Base-by-base conservation (phyloP, 228 moss, liverwort and hornwort genomes). In the Sphagnum fallax region DNA sequence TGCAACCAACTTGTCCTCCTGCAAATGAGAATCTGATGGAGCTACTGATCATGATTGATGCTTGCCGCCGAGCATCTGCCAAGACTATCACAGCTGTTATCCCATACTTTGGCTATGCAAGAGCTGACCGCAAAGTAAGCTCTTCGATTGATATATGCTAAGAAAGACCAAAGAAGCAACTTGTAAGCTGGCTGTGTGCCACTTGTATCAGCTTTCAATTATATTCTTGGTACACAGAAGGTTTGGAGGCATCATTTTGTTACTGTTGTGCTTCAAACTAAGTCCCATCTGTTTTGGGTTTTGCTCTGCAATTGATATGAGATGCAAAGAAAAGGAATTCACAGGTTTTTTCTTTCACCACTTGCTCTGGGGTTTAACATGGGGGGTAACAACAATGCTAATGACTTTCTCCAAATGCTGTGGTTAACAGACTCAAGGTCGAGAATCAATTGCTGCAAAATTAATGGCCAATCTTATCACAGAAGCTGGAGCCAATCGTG, bases 1-100 rank as follows among this genome's bases (percentile, higher is more conserved):
- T 98, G 50, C 98, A 98, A 72, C 98, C 98, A 4, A 98, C 98
- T 5, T 93, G 93, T 61, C 98, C 98, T 64, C 98, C 98, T 61
- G 98, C 98, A 60, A 98, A 98, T 18, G 93, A 98, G 52, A 93
- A 98, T 68, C 80, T 98, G 48, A 98, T 98, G 98, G 98, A 98
- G 81, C 83, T 98, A 49, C 76, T 98, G 69, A 90, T 98, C 50
- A 98, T 97, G 98, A 93, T 98, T 62, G 93, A 98, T 55, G 98
- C 98, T 14, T 98, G 98, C 77, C 93, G 90, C 61, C 85, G 98
- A 70, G 98, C 98, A 50, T 98, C 98, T 51, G 93, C 98, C 3
- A 98, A 90, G 79, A 93, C 98, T 47, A 90, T 98, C 65, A 98
- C 98, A 4, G 93, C 93, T 16, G 98, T 98, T 52, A 93, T 98